Evolutionary conservation across 768 basidiomycete species (phyloP), one percentile per base, ranked within the genome.

Genomic region (Boletus sensibilis): DNA sequence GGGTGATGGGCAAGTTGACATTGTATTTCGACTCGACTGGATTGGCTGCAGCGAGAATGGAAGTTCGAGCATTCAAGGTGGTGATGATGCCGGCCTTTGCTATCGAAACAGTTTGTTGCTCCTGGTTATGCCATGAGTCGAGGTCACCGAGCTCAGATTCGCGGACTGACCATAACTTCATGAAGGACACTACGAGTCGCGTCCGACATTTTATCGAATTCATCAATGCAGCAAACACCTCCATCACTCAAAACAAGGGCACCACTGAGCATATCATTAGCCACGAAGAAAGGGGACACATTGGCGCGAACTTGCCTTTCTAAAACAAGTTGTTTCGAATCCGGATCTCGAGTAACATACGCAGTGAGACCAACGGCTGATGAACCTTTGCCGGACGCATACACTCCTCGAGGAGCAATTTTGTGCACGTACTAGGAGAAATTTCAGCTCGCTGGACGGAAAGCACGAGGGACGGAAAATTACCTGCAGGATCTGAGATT

Each of bases 121-220:
- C 95, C 95, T 97, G n/a, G 18, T 27, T 58, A 18, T 57, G 29
- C 20, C 25, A 40, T 40, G 31, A 53, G 53, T 56, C 21, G 57
- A 41, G 16, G 11, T 33, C 18, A 31, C 41, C 27, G 20, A 42
- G 11, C 11, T 20, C 7, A 7, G 33, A 44, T 41, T 44, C 42
- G 21, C 23, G 57, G 50, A 62, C 79, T 51, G 61, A 92, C 92
- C 96, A 98, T 98, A 16, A 97, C 95, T 84, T 98, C 96, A 73
- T 99, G 97, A 43, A 99, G 83, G 10, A 98, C 96, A 68, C 97
- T 98, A 45, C 97, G 87, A 42, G 97, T 98, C 5, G 92, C 85
- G 58, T 98, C 89, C 35, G 95, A 94, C 97, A 99, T 99, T 74
- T 99, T 99, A 76, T 99, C 97, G 64, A 99, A 98, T 73, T 98